Evolutionary conservation across 768 basidiomycete genomes (phyloP), one percentile per base, ranked within the genome.

Genomic region (Tulasnella sp.): DNA sequence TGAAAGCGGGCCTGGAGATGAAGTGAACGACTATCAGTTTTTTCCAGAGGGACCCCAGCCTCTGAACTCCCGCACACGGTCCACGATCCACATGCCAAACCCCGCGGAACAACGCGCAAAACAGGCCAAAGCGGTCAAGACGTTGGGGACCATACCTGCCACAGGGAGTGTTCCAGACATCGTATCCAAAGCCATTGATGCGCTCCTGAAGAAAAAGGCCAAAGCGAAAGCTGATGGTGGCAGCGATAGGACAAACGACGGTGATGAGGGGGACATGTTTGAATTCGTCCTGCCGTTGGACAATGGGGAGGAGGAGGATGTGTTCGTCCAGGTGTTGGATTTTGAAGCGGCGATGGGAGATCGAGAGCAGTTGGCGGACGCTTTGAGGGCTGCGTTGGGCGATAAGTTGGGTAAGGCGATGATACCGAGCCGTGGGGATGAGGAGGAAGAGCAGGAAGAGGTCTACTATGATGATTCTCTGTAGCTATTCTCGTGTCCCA

Each of bases 351-450:
- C 17, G 21, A 24, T 29, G 22, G 44, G 22, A 4, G 5, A 34
- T 11, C 44, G 46, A 12, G 57, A 63, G 21, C 24, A 60, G 12
- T 22, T 51, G 44, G 5, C 46, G 15, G 19, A 46, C 11, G 3
- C 10, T 3, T 21, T 57, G 43, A 42, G 59, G 43, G 54, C 10
- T 29, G n/a, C 49, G 34, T 60, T 59, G 65, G 67, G 68, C 62
- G 69, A 62, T 67, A 38, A 72, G 58, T 64, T 70, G 64, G 67
- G 66, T 66, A 65, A 69, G 67, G 67, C 69, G 62, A 60, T 63
- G 63, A 70, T n/a, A 66, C 64, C 46, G 30, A 51, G 29, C 31
- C n/a, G 34, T 51, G 27, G 22, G 43, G 11, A 49, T 8, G 59
- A 42, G 53, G 38, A 46, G 30, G 42, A 41, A 9, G 57, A 54